Percentiles rank a stretch among this genome's conserved stretches.
Evolutionary conservation across 768 basidiomycete species (phyloP).

Genomic region (Rhizopogon vulgaris): DNA sequence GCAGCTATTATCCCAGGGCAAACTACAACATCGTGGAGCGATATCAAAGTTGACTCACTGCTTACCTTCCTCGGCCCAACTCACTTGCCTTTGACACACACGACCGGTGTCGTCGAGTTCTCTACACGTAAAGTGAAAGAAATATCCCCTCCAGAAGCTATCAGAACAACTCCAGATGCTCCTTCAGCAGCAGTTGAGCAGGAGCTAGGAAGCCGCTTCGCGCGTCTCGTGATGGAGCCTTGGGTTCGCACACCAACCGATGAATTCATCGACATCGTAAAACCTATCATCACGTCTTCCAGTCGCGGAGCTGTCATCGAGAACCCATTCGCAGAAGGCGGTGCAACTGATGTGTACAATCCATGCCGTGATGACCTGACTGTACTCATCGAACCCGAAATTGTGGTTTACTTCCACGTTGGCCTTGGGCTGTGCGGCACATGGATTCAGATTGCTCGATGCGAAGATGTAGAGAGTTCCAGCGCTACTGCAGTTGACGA

Average conservation of each 20-base stretch:
- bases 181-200: slow-evolving; percentile 30
- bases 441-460: slow-evolving; percentile 28
- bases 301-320: slow-evolving; percentile 21
- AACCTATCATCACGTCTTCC: slow-evolving; percentile 26
- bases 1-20: slow-evolving; percentile 17
- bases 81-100: slow-evolving; percentile 51
- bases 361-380: slow-evolving; percentile 22
- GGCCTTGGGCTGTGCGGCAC: slow-evolving; percentile 31
- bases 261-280: slow-evolving; percentile 28
- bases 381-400: slow-evolving; percentile 19
- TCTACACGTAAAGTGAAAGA: slow-evolving; percentile 53
- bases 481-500: neutral
- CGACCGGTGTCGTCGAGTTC: slow-evolving; percentile 55
- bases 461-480: slow-evolving; percentile 3
- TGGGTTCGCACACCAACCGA: slow-evolving; percentile 34
- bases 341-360: slow-evolving; percentile 30
- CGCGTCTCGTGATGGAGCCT: slow-evolving; percentile 44
- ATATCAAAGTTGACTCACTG: slow-evolving; percentile 22
- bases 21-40: slow-evolving; percentile 24
- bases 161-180: neutral
- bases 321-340: slow-evolving; percentile 3
- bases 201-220: slow-evolving; percentile 36
- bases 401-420: slow-evolving; percentile 8
- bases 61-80: slow-evolving; percentile 47
- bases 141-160: slow-evolving; percentile 31